Evolutionary conservation across 208 protist species (phyloP).

Genomic region (Herpetomonas samuelpessoai): DNA sequence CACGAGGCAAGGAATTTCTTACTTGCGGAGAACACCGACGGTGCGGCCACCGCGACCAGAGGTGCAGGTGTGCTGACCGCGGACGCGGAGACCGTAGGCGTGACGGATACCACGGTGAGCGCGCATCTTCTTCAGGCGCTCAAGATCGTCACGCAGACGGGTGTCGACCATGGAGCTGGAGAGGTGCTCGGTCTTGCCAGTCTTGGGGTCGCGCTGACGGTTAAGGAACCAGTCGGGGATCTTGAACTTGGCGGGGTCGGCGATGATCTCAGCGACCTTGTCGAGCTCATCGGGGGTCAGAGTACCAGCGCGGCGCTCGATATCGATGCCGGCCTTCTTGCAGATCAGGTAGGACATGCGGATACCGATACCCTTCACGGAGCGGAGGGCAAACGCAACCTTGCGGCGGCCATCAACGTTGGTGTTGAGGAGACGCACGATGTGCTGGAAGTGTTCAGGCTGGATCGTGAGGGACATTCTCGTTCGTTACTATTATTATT

Average conservation of each 20-base stretch:
- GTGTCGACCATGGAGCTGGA: constrained; percentile 96
- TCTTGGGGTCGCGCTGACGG: constrained; percentile 98
- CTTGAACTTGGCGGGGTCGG: constrained; percentile 98
- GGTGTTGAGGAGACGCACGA: constrained; percentile 99
- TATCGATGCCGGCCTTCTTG: constrained; percentile 99
- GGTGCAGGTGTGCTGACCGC: constrained; percentile 99
- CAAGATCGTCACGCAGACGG: constrained; percentile 99
- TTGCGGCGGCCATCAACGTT: constrained; percentile 99
- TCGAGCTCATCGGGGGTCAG: constrained; percentile 96
- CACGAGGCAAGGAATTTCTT: constrained; percentile 3
- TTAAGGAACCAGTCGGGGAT: constrained; percentile 99
- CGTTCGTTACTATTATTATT: background rate
- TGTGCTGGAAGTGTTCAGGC: constrained; percentile 98
- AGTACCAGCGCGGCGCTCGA: constrained; percentile 94
- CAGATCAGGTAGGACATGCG: constrained; percentile 98
- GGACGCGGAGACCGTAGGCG: constrained; percentile 97
- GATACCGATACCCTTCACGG: constrained; percentile 99
- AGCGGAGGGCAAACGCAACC: constrained; percentile 97
- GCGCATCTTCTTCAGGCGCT: constrained; percentile 99
- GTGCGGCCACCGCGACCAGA: constrained; percentile 97
- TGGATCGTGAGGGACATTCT: constrained; percentile 46
- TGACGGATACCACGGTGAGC: constrained; percentile 99
- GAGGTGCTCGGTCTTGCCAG: constrained; percentile 97
- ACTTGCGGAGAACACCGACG: constrained; percentile 68
- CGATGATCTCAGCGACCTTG: constrained; percentile 96